Evolutionary conservation across 805 yeast species (phyloP).

Genomic region (Ogataea salicorniae): DNA sequence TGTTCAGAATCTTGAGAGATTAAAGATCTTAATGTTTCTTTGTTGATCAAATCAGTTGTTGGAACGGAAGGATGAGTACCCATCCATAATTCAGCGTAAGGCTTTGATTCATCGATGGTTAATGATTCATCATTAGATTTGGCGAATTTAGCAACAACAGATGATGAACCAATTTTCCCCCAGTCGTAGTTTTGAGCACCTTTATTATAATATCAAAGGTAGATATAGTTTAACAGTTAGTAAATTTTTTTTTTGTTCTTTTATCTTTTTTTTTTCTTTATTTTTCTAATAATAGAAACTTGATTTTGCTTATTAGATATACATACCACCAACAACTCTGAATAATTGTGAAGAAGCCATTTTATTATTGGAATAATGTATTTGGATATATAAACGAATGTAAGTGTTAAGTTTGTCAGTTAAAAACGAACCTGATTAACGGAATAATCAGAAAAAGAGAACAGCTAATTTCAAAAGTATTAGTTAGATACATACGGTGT

Average conservation of each 20-base stretch:
- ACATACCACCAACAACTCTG: conserved; percentile 32
- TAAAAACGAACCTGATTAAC: too few relatives aligned
- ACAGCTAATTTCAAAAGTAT: background rate
- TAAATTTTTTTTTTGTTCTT: background rate
- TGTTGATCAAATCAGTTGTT: conserved; percentile 51
- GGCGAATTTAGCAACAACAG: conserved; percentile 89
- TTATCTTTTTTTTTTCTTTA: too few relatives aligned
- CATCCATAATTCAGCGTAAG: conserved; percentile 99
- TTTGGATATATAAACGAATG: background rate
- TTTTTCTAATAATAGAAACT: background rate
- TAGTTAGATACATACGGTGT: background rate
- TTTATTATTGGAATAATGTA: background rate
- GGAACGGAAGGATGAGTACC: conserved; percentile 96
- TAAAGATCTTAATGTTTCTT: conserved; percentile 60
- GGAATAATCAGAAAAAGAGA: background rate
- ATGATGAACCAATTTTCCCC: conserved; percentile 71
- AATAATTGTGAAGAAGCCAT: conserved; percentile 20
- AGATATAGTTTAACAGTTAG: background rate
- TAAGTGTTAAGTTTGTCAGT: background rate
- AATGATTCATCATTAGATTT: conserved; percentile 59
- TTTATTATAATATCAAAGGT: conserved; percentile 2
- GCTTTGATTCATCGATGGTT: conserved; percentile 63
- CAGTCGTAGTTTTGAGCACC: conserved; percentile 36
- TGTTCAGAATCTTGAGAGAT: conserved; percentile 54
- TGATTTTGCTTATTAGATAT: too few relatives aligned